Conservation (phyloP, 2,329 filamentous ascomycete genomes). For the Neonectria hederae region DNA sequence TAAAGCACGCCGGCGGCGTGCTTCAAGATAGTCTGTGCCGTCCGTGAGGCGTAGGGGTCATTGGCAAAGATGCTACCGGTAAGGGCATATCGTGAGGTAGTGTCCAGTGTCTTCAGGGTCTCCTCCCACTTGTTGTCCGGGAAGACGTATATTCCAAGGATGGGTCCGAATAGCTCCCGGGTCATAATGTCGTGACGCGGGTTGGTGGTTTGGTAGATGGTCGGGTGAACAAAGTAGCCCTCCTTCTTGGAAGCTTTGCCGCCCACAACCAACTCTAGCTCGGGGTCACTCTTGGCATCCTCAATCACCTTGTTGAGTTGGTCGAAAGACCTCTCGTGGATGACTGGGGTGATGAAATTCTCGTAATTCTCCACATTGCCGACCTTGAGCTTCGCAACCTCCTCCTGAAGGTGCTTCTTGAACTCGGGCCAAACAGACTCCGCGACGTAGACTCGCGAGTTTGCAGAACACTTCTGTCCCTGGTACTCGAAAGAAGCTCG, state of each 20-base stretch:
- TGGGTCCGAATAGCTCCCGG: constrained; percentile 59
- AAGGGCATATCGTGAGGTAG: constrained; percentile 49
- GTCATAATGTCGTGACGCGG: constrained; percentile 56
- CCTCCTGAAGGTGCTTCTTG: constrained; percentile 44
- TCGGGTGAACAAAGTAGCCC: constrained; percentile 59
- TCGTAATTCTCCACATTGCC: constrained; percentile 51
- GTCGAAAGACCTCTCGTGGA: constrained; percentile 57
- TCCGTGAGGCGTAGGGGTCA: constrained; percentile 68
- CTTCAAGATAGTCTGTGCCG: constrained; percentile 71
- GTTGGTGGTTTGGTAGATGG: constrained; percentile 54
- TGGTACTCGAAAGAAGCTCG: constrained; percentile 32
- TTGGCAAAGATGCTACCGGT: constrained; percentile 76
- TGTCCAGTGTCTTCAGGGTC: constrained; percentile 27
- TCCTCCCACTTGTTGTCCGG: constrained; percentile 48
- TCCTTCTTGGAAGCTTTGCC: constrained; percentile 54
- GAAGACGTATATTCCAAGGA: constrained; percentile 59
- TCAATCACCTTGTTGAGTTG: constrained; percentile 53
- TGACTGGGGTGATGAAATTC: constrained; percentile 60
- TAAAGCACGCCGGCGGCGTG: constrained; percentile 71
- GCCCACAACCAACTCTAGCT: constrained; percentile 55
- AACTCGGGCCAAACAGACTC: constrained; percentile 37
- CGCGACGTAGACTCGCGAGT: constrained; percentile 38
- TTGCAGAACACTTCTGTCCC: constrained; percentile 33
- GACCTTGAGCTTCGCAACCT: constrained; percentile 49
- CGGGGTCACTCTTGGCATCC: constrained; percentile 52